Base-by-base conservation (phyloP, 2,329 filamentous ascomycete species). In the Apiospora aurea region DNA sequence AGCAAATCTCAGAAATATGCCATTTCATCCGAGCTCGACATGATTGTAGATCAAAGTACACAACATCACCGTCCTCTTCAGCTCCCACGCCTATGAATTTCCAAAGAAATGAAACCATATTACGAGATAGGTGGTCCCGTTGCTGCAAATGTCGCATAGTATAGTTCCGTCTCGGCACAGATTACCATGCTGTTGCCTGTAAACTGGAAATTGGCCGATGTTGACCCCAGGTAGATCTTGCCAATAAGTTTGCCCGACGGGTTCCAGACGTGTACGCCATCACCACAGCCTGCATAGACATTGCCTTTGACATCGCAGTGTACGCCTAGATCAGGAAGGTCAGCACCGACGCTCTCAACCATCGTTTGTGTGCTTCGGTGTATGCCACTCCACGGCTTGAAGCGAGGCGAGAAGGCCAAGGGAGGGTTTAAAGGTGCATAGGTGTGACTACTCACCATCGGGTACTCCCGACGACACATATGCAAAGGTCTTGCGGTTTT, bases 241-340 rank as follows among this genome's bases (percentile, higher is more conserved):
- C 87, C 87, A 26, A 89, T 80, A 0, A 88, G 81, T 26, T 82
- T 85, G 5, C 86, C 86, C 0, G 82, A 81, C 5, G 85, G 78
- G 70, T 84, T 87, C 80, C 81, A 88, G 10, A 88, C 85, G 18
- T 86, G 82, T 29, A 89, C 79, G 10, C 87, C 87, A 72, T 88
- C 87, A 14, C 86, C 85, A 72, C 83, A 85, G 47, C 85, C 86
- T 21, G 82, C 78, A 74, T 88, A 91, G 2, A 91, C 84, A 69
- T 90, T 88, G 1, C 89, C 89, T 16, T 85, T 80, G 10, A 82
- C 80, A 74, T 90, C 88, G 72, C 84, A 84, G 73, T 89, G 87
- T 57, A 90, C 86, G 82, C 75, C 92, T 84, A 24, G 88, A 21
- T 11, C 44, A 14, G 44, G 21, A 75, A 83, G 74, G 87, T 34